Evolutionary conservation across 2,329 filamentous ascomycete genomes (phyloP).

Genomic region (Ceratocystis cacaofunesta): DNA sequence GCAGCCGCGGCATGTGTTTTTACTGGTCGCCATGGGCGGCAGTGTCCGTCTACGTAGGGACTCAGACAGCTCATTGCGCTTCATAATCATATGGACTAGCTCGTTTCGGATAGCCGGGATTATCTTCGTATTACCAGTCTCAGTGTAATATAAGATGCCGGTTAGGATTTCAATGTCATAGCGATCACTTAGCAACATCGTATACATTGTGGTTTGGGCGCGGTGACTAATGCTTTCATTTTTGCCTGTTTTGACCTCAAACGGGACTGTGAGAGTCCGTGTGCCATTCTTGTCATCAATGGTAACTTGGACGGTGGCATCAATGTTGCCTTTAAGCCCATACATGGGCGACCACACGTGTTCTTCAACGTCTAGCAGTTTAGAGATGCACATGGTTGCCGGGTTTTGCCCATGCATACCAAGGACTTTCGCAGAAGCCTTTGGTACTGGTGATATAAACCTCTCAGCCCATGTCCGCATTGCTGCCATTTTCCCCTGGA

Average conservation of each 20-base stretch:
- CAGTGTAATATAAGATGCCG: constrained; percentile 89
- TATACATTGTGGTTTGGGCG: constrained; percentile 90
- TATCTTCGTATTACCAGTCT: constrained; percentile 70
- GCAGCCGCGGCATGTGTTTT: constrained; percentile 69
- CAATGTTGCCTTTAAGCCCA: constrained; percentile 92
- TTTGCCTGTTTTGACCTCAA: constrained; percentile 91
- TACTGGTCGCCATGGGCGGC: constrained; percentile 71
- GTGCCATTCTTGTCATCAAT: constrained; percentile 55
- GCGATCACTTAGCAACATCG: constrained; percentile 76
- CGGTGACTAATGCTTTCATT: constrained; percentile 69
- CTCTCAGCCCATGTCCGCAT: constrained; percentile 68
- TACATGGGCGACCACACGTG: constrained; percentile 98
- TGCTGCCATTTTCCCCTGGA: constrained; percentile 70
- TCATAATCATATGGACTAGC: constrained; percentile 89
- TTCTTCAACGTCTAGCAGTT: constrained; percentile 90
- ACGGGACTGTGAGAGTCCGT: constrained; percentile 67
- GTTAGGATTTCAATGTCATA: constrained; percentile 88
- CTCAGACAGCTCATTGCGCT: constrained; percentile 77
- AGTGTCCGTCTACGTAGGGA: constrained; percentile 72
- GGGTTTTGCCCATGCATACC: constrained; percentile 58
- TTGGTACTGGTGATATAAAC: constrained; percentile 61
- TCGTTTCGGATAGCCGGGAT: constrained; percentile 78
- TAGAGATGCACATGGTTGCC: constrained; percentile 72
- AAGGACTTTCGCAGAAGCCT: constrained; percentile 56
- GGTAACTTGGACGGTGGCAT: constrained; percentile 82